phyloP scores from a whole-genome alignment of 2,329 filamentous ascomycete genomes.

The Purpureocillium lavendulum region DNA sequence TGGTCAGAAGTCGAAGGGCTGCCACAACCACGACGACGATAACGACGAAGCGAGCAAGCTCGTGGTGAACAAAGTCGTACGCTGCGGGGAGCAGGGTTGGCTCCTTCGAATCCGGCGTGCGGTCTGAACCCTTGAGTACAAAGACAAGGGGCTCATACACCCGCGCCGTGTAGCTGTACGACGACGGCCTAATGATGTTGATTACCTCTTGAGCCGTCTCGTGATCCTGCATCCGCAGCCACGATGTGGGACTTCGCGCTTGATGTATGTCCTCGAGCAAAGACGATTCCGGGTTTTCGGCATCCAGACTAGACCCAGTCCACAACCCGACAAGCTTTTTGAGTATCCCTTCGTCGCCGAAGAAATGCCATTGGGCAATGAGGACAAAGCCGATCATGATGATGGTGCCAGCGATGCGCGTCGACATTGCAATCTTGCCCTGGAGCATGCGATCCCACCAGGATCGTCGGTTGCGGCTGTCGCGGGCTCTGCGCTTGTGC shows the following conservation, averaged over 20 bases:
- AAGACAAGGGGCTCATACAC: slow-evolving; percentile 71
- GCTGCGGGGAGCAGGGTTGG: slow-evolving; percentile 26
- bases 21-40: slow-evolving; percentile 55
- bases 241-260: slow-evolving; percentile 66
- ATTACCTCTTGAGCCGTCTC: slow-evolving; percentile 72
- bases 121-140: slow-evolving; percentile 59
- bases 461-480: slow-evolving; percentile 13
- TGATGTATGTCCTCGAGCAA: slow-evolving; percentile 59
- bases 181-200: slow-evolving; percentile 62
- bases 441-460: slow-evolving; percentile 57
- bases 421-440: slow-evolving; percentile 60
- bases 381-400: slow-evolving; percentile 66
- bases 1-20: slow-evolving; percentile 62
- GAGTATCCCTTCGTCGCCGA: slow-evolving; percentile 46
- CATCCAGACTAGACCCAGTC: too few relatives aligned
- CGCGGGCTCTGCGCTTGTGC: slow-evolving; percentile 19
- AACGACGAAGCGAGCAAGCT: slow-evolving; percentile 50
- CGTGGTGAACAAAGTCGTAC: slow-evolving; percentile 60
- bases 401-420: slow-evolving; percentile 65
- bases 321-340: slow-evolving; percentile 11
- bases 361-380: slow-evolving; percentile 71
- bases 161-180: slow-evolving; percentile 63
- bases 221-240: slow-evolving; percentile 70
- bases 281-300: slow-evolving; percentile 19
- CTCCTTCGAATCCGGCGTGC: slow-evolving; percentile 42